phyloP scores from a whole-genome alignment of 2,329 filamentous ascomycete species.

The Ophiocordyceps polyrhachis-furcata region DNA sequence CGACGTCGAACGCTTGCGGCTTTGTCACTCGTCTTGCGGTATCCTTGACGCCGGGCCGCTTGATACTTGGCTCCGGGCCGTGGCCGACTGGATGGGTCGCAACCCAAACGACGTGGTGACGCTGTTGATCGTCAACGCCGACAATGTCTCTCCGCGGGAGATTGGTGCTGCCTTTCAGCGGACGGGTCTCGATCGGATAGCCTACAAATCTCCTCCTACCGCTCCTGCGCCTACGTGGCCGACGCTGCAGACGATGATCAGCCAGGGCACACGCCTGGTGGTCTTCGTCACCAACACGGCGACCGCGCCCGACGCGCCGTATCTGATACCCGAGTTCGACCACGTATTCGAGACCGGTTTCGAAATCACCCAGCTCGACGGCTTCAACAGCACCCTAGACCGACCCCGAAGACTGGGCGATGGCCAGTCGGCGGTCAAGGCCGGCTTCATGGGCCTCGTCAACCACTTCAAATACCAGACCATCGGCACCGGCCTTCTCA shows the following conservation, averaged over 20 bases:
- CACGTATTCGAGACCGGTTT: slow-evolving; percentile 58
- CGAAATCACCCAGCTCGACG: slow-evolving; percentile 39
- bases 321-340: slow-evolving; percentile 43
- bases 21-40: slow-evolving; percentile 52
- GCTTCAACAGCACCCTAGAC: slow-evolving; percentile 56
- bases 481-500: slow-evolving; percentile 31
- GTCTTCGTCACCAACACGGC: slow-evolving; percentile 44
- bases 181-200: slow-evolving; percentile 41
- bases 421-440: slow-evolving; percentile 32
- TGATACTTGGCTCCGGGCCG: slow-evolving; percentile 39
- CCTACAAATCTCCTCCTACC: slow-evolving; percentile 33
- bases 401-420: slow-evolving; percentile 36
- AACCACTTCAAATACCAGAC: slow-evolving; percentile 62
- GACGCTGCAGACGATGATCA: slow-evolving; percentile 51
- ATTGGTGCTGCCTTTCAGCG: slow-evolving; percentile 35
- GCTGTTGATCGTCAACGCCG: slow-evolving; percentile 52
- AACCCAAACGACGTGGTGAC: slow-evolving; percentile 63
- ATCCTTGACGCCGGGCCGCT: slow-evolving; percentile 52
- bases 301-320: slow-evolving; percentile 25
- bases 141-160: slow-evolving; percentile 32
- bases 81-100: slow-evolving; percentile 49
- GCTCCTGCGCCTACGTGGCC: slow-evolving; percentile 39
- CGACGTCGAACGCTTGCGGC: slow-evolving; percentile 25
- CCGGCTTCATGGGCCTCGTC: slow-evolving; percentile 48
- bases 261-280: slow-evolving; percentile 43